Conservation (phyloP, 2,329 filamentous ascomycete species). For the Ceratocystis ficicola region DNA sequence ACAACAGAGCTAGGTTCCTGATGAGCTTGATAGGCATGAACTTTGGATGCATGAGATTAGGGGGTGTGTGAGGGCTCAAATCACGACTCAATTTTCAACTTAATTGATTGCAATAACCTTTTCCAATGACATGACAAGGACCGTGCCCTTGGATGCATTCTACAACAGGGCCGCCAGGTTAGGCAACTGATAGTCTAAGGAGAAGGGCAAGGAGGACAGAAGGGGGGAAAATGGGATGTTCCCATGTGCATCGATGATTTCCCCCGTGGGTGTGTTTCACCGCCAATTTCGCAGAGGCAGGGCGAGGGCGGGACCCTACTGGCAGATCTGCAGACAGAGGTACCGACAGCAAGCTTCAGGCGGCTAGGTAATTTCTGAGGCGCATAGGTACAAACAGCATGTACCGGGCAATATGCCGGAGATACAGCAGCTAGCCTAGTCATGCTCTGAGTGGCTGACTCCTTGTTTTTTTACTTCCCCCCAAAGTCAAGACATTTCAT, state of each 20-base stretch:
- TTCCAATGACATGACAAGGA: neutral
- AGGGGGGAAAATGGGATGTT: neutral
- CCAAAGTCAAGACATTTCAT: neutral
- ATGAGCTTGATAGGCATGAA: slow-evolving; percentile 4
- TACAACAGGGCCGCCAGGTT: neutral
- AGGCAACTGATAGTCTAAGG: neutral
- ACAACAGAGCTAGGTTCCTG: neutral
- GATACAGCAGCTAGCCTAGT: neutral
- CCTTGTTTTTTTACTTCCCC: neutral
- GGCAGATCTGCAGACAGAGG: neutral
- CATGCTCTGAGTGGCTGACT: neutral
- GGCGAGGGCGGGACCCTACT: no score
- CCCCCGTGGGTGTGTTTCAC: neutral
- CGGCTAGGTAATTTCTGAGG: no score
- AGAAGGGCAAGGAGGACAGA: neutral
- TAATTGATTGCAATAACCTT: neutral
- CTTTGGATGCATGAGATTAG: slow-evolving; percentile 2
- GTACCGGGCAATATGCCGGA: neutral
- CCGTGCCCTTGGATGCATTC: neutral
- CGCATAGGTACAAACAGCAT: neutral
- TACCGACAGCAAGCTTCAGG: neutral
- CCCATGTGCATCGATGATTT: neutral
- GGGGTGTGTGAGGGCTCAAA: neutral
- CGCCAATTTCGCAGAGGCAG: neutral
- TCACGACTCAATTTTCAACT: neutral